Evolutionary conservation across 345 rosid genomes (phyloP).

Genomic region (Citrus glauca): DNA sequence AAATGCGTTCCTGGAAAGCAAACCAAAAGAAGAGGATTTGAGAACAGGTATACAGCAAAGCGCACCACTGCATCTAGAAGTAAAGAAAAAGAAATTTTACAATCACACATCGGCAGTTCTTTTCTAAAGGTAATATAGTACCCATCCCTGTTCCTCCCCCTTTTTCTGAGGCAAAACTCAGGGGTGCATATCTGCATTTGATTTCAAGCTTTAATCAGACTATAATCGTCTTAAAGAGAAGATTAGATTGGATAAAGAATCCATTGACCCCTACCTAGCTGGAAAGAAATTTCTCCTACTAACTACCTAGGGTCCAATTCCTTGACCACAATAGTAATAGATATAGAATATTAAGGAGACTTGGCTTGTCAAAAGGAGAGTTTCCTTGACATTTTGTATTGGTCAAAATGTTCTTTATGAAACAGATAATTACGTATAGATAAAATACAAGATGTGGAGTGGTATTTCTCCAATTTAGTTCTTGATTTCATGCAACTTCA

Average conservation of each 20-base stretch:
- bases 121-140: background rate
- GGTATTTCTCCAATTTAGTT: too few species aligned
- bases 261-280: background rate
- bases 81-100: background rate
- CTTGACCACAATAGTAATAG: background rate
- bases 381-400: background rate
- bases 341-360: background rate
- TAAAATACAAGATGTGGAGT: background rate
- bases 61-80: background rate
- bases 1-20: slow-evolving; percentile 37
- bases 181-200: too few species aligned
- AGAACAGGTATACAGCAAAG: background rate
- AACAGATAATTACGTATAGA: background rate
- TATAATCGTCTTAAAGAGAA: background rate
- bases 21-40: slow-evolving; percentile 19
- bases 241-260: background rate
- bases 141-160: background rate
- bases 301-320: background rate
- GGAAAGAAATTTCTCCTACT: background rate
- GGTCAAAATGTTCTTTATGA: background rate
- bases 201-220: background rate
- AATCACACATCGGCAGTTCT: background rate
- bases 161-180: background rate
- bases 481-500: background rate
- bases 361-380: background rate